Evolutionary conservation across 2,329 filamentous ascomycete genomes (phyloP), one percentile per base, ranked within the genome.

Genomic region (Colletotrichum higginsianum): DNA sequence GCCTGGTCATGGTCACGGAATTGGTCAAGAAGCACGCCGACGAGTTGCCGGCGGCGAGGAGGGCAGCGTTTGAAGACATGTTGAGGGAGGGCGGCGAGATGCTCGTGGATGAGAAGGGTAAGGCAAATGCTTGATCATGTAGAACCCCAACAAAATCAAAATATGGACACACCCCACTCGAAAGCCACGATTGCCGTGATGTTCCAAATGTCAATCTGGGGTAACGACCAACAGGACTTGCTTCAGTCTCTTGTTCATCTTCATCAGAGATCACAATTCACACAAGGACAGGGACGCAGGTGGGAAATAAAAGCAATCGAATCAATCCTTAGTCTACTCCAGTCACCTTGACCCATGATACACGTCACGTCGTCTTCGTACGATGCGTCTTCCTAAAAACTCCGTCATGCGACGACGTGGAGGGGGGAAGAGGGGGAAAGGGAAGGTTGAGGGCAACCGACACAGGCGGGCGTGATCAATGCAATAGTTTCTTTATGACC

Each of bases 1-100:
- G 85, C 0, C 79, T 92, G 26, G 87, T 92, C 0, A 78, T 92
- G 67, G 84, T 90, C 4, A 85, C 85, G 2, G 87, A 91, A 78
- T 75, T 92, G 64, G 75, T 90, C 50, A 84, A 84, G 75, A 83
- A 82, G 55, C 81, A 82, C 21, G 80, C 82, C 0, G 78, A 80
- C 1, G 80, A 82, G 8, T 76, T 90, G 74, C 78, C 84, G 1
- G 74, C 82, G 2, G 77, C 80, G 71, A 81, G 82, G 38, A 78
- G 79, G 56, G 78, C 75, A 16, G 76, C 83, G n/a, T 83, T 91
- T 69, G 83, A 86, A 67, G 82, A 83, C 61, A 77, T 90, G 49
- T 76, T 91, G 53, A 84, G 80, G 65, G 82, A 85, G 49, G 90
- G 89, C 0, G 85, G 86, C 0, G 80, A 84, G 75, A 74, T 86